Evolutionary conservation across 176 grass and related monocot species (phyloP), one percentile per base, ranked within the genome.

Genomic region (Dendrocalamus sinicus): DNA sequence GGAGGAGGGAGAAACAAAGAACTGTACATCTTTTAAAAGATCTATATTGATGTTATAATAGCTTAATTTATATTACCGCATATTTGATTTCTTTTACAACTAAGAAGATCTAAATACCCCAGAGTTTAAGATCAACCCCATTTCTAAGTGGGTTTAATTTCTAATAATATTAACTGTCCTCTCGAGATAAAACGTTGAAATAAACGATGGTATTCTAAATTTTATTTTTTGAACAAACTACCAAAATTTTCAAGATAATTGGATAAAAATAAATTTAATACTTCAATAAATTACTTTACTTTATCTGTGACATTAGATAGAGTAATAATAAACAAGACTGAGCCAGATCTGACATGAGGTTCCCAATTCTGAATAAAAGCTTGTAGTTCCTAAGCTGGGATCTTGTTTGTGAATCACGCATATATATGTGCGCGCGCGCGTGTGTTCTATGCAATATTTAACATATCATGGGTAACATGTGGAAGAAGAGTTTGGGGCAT

Each of bases 1-100:
- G 52, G 53, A 88, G 63, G 17, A 53, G 50, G 59, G 23, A 78
- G 55, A 87, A 90, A 78, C 61, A 73, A 87, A 92, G 67, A 92
- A 90, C 72, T 97, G 88, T 94, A 94, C 60, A 97, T 89, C 88
- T 82, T 68, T 73, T 74, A 83, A 35, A 67, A 77, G 41, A 72
- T 94, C 37, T 91, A 89, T 73, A 84, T 81, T 88, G 17, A 67
- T 47, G 30, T 62, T 58, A 86, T 84, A 72, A 67, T 69, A 78
- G 53, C 9, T 35, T 77, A 23, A 50, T 62, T 57, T 68, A 54
- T 65, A 19, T 59, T 45, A 14, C 14, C n/a, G 14, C 35, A 23
- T 66, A 17, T 57, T 20, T 14, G 2, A 16, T 32, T 70, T 65
- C 8, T 75, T 61, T 52, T 63, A 1, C 4, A 5, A 15, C 11